These are phyloP conservation scores for Cucurbita ficifolia DNA, from an alignment of 306 rosid genomes.

Conservation along the genomic window DNA sequence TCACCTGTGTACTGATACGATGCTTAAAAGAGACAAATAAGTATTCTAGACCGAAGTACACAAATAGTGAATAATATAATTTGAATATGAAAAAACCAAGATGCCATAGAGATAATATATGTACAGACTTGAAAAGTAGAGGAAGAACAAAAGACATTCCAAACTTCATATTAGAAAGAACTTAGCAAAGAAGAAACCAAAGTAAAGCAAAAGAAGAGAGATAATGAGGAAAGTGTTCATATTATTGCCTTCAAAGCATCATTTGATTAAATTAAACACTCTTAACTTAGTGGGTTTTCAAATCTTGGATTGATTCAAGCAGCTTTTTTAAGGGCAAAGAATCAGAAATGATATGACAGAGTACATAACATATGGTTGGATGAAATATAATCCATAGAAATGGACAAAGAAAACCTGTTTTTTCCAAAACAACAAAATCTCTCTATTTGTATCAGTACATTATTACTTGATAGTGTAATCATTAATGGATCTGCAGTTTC, in stretches of 20 bases:
- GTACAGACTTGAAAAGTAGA: no score
- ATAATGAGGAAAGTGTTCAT: neutral
- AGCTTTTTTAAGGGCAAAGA: neutral
- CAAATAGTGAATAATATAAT: no score
- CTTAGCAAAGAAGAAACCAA: neutral
- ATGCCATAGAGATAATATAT: no score
- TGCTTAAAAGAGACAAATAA: neutral
- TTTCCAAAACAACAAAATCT: conserved; percentile 6
- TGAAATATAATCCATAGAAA: neutral
- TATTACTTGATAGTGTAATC: neutral
- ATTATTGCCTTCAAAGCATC: neutral
- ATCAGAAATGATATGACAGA: neutral
- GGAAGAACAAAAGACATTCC: no score
- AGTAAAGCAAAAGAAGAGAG: neutral
- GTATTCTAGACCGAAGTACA: neutral
- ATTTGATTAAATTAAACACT: neutral
- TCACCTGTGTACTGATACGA: no score
- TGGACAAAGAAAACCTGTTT: neutral
- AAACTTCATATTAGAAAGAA: neutral
- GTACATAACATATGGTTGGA: conserved; percentile 1
- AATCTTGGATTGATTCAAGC: conserved; percentile 5
- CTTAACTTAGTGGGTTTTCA: neutral
- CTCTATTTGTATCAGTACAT: neutral
- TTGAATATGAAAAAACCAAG: no score
- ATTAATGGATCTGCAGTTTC: neutral